These are phyloP conservation scores for Trichoderma virens DNA, from an alignment of 495 filamentous ascomycete genomes.

Conservation along the genomic window DNA sequence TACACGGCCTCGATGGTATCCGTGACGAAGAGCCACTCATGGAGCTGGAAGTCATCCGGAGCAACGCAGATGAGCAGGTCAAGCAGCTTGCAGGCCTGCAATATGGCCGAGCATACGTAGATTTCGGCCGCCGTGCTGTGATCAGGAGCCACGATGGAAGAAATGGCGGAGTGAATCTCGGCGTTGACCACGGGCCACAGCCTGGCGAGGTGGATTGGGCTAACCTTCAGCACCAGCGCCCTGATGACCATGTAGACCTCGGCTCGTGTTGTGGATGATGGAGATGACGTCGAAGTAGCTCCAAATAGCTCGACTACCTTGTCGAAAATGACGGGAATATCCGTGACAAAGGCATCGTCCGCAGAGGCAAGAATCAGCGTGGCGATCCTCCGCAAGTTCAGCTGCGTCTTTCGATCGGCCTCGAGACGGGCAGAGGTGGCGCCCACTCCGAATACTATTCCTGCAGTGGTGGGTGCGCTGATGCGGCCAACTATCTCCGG, in stretches of 20 bases:
- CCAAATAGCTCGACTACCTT: slow-evolving; percentile 79
- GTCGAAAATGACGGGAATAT: slow-evolving; percentile 65
- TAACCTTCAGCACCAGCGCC: slow-evolving; percentile 67
- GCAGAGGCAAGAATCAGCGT: slow-evolving; percentile 65
- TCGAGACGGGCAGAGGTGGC: slow-evolving; percentile 90
- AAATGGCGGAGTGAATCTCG: slow-evolving; percentile 76
- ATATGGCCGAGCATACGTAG: slow-evolving; percentile 63
- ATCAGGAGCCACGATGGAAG: slow-evolving; percentile 61
- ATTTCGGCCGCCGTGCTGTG: slow-evolving; percentile 55
- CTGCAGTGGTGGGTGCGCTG: slow-evolving; percentile 82
- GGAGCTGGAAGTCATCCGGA: slow-evolving; percentile 91
- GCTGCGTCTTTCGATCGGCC: slow-evolving; percentile 86
- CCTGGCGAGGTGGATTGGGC: slow-evolving; percentile 65
- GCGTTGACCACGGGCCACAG: slow-evolving; percentile 87
- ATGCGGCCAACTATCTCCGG: slow-evolving; percentile 70
- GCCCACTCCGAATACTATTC: slow-evolving; percentile 95
- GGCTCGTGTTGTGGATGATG: slow-evolving; percentile 78
- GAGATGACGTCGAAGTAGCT: slow-evolving; percentile 84
- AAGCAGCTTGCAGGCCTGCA: slow-evolving; percentile 89
- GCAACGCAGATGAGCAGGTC: slow-evolving; percentile 75
- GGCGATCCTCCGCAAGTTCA: slow-evolving; percentile 79
- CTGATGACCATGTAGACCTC: slow-evolving; percentile 83
- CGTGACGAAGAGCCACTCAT: slow-evolving; percentile 94
- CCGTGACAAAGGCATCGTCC: slow-evolving; percentile 69
- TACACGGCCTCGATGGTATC: slow-evolving; percentile 98